Evolutionary conservation across 2,329 filamentous ascomycete genomes (phyloP).

Genomic region (Hirsutella thompsonii): DNA sequence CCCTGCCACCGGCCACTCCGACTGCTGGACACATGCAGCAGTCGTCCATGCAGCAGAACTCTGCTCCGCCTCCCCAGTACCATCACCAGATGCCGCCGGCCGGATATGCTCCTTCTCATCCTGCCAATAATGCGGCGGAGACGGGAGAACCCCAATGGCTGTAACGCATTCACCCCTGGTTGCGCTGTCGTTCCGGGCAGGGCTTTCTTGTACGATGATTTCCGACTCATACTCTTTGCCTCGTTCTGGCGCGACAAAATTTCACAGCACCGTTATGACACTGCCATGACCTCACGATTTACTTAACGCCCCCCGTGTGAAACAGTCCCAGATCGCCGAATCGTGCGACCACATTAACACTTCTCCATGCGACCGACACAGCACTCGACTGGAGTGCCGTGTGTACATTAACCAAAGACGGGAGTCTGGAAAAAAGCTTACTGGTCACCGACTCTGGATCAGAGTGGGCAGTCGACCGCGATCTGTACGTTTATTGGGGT

Average conservation of each 20-base stretch:
- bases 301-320: slow-evolving; percentile 17
- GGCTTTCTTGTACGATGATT: slow-evolving; percentile 21
- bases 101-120: slow-evolving; percentile 13
- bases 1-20: slow-evolving; percentile 18
- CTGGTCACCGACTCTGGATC: slow-evolving; percentile 1
- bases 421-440: slow-evolving; percentile 9
- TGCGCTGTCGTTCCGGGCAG: slow-evolving; percentile 10
- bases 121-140: slow-evolving; percentile 13
- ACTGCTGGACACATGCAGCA: slow-evolving; percentile 14
- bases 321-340: slow-evolving; percentile 7
- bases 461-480: slow-evolving; percentile 8
- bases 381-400: slow-evolving; percentile 14
- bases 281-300: slow-evolving; percentile 28
- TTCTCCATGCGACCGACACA: slow-evolving; percentile 13
- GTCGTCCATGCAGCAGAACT: slow-evolving; percentile 5
- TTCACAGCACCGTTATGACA: slow-evolving; percentile 21
- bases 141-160: slow-evolving; percentile 25
- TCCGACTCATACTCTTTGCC: slow-evolving; percentile 10
- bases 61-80: slow-evolving; percentile 15
- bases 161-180: slow-evolving; percentile 16
- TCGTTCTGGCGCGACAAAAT: slow-evolving; percentile 11
- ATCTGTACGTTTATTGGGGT: slow-evolving; percentile 22
- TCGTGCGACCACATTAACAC: slow-evolving; percentile 11
- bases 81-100: slow-evolving; percentile 14
- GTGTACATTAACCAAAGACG: slow-evolving; percentile 21